Percentiles rank a stretch among this genome's conserved stretches.
Evolutionary conservation across 2,329 filamentous ascomycete genomes (phyloP).

Genomic region (Knoxdaviesia capensis): DNA sequence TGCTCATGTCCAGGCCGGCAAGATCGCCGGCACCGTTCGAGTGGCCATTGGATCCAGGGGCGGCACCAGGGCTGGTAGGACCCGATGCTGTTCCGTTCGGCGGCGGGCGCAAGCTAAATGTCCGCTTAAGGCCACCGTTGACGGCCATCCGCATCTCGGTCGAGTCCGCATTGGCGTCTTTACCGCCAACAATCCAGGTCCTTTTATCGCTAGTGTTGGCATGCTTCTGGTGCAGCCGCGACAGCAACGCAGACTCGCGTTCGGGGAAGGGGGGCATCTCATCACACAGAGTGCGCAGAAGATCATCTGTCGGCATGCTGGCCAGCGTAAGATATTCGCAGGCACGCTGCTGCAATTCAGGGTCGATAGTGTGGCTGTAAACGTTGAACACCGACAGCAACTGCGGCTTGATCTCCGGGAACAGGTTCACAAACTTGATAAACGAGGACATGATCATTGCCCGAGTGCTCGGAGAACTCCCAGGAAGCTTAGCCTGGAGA

Average conservation of each 20-base stretch:
- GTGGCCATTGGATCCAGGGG: conserved; percentile 30
- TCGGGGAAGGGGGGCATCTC: conserved; percentile 99
- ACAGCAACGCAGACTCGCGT: conserved; percentile 75
- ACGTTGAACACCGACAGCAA: conserved; percentile 75
- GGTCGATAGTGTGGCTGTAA: conserved; percentile 87
- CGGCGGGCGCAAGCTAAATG: conserved; percentile 46
- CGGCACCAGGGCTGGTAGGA: conserved; percentile 12
- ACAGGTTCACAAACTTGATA: conserved; percentile 94
- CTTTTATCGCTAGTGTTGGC: conserved; percentile 83
- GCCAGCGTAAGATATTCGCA: conserved; percentile 86
- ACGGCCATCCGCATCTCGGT: conserved; percentile 66
- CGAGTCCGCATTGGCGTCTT: conserved; percentile 72
- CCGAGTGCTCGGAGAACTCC: conserved; percentile 71
- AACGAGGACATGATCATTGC: conserved; percentile 92
- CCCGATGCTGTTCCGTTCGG: conserved; percentile 15
- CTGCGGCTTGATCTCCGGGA: conserved; percentile 95
- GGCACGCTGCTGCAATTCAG: conserved; percentile 86
- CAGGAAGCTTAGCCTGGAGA: conserved; percentile 72
- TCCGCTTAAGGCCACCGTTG: conserved; percentile 64
- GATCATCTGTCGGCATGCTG: conserved; percentile 69
- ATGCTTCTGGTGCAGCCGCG: conserved; percentile 84
- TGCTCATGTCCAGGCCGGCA: conserved; percentile 61
- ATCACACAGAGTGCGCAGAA: conserved; percentile 83
- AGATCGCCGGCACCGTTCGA: conserved; percentile 39
- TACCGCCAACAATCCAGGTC: conserved; percentile 95